Evolutionary conservation across 306 rosid genomes (phyloP).

Genomic region (Elaeagnus macrophylla): DNA sequence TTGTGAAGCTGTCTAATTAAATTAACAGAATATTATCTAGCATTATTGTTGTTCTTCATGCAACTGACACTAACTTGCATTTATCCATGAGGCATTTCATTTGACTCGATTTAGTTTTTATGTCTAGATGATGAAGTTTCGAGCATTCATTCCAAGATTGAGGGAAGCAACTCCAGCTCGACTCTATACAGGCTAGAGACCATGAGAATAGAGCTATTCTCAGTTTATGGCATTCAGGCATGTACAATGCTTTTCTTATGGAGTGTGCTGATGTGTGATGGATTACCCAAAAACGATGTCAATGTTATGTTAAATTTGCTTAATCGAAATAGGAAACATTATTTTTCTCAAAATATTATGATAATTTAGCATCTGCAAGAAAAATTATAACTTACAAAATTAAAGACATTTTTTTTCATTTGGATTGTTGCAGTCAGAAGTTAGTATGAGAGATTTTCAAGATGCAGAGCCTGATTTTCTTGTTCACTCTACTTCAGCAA

Average conservation of each 20-base stretch:
- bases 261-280: no score
- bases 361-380: background rate
- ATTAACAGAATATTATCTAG: no score
- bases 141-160: constrained; percentile 27
- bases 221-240: constrained; percentile 86
- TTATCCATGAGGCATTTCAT: constrained; percentile 1
- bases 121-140: constrained; percentile 38
- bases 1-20: no score
- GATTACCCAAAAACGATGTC: no score
- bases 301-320: no score
- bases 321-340: no score
- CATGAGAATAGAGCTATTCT: constrained; percentile 63
- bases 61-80: background rate
- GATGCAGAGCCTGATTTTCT: constrained; percentile 86
- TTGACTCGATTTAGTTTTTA: constrained; percentile 12
- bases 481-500: constrained; percentile 39
- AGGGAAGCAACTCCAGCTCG: constrained; percentile 30
- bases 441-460: constrained; percentile 59
- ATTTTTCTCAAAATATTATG: no score
- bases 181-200: constrained; percentile 70
- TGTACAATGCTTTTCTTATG: constrained; percentile 27
- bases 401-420: constrained; percentile 13
- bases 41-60: background rate
- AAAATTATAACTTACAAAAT: constrained; percentile 4
- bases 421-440: constrained; percentile 58